Conservation (phyloP, 2,329 filamentous ascomycete genomes). For the Rutstroemia sp. region DNA sequence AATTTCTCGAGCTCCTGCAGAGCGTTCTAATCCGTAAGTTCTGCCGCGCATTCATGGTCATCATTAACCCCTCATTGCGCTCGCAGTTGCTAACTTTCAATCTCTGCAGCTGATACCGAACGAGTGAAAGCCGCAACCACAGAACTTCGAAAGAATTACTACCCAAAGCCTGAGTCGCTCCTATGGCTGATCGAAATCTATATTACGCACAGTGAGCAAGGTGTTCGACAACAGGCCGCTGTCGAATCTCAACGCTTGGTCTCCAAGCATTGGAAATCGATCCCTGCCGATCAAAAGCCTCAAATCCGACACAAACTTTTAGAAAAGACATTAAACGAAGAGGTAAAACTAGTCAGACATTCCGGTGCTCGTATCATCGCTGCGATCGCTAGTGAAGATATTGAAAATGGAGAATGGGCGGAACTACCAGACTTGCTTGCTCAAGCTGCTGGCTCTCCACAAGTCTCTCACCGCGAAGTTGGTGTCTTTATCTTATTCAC, state of each 20-base stretch:
- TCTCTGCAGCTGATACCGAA: slow-evolving; percentile 67
- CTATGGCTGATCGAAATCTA: slow-evolving; percentile 83
- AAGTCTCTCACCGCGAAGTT: slow-evolving; percentile 76
- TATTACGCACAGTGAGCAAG: slow-evolving; percentile 61
- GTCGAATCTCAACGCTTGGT: slow-evolving; percentile 83
- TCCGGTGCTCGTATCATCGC: slow-evolving; percentile 83
- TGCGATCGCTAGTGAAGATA: slow-evolving; percentile 76
- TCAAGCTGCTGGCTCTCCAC: slow-evolving; percentile 67
- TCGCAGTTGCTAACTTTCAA: slow-evolving; percentile 20
- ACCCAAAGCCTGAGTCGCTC: slow-evolving; percentile 76
- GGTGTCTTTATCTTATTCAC: slow-evolving; percentile 91
- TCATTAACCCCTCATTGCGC: slow-evolving; percentile 11
- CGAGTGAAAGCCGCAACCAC: slow-evolving; percentile 85
- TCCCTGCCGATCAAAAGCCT: slow-evolving; percentile 68
- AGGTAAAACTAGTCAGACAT: slow-evolving; percentile 69
- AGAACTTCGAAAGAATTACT: slow-evolving; percentile 88
- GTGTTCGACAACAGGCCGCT: slow-evolving; percentile 73
- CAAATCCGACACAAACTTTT: slow-evolving; percentile 77
- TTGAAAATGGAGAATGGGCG: slow-evolving; percentile 78
- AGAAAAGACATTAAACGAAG: slow-evolving; percentile 75
- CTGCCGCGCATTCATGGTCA: slow-evolving; percentile 22
- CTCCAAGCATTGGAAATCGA: slow-evolving; percentile 74
- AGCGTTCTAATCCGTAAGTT: slow-evolving; percentile 76
- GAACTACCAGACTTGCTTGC: slow-evolving; percentile 75
- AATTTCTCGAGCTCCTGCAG: slow-evolving; percentile 81